Evolutionary conservation across 1,139 yeast species (phyloP), one percentile per base, ranked within the genome.

Genomic region (Geotrichum histeridarum): DNA sequence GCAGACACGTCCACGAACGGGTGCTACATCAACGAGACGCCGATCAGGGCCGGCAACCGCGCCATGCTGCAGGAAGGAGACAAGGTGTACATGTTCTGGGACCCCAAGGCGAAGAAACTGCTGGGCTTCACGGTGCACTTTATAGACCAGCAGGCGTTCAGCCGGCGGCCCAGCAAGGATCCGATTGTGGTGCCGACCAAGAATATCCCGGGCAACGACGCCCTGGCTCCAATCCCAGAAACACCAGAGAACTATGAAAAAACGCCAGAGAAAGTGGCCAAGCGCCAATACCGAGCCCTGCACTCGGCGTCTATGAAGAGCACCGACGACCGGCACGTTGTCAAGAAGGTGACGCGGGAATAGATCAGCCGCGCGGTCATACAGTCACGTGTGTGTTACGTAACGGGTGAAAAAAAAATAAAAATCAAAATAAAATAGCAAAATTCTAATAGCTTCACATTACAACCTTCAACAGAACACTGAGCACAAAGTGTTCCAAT

Each of bases 1-100:
- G 70, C 86, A 43, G 96, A 88, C 64, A 79, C 77, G 58, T 86
- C 95, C 52, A 81, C 95, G 0, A 90, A 90, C 67, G 84, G 87
- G 1, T 87, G 96, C 65, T 80, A 75, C 60, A 77, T 90, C 8
- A 88, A 90, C 64, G 78, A 78, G 4, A 68, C 70, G 12, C 75
- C 74, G 48, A 65, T 90, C 43, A 86, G 86, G 0, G 80, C 81
- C 57, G 85, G 85, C 1, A 75, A 77, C 38, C 87, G 87, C 61
- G 77, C 77, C 0, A 77, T 80, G 58, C 63, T 90, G 0, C 80
- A 75, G 62, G 75, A 85, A 59, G 84, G 84, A 0, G 96, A 89
- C 64, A 72, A 70, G 27, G 67, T 90, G 4, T 82, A 80, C 61
- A 71, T 90, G 39, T 84, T 88, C 61, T 74, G 78, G 57, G 95